These are phyloP conservation scores for Lasiosphaeris hirsuta DNA, from an alignment of 495 filamentous ascomycete genomes.

Conservation along the genomic window DNA sequence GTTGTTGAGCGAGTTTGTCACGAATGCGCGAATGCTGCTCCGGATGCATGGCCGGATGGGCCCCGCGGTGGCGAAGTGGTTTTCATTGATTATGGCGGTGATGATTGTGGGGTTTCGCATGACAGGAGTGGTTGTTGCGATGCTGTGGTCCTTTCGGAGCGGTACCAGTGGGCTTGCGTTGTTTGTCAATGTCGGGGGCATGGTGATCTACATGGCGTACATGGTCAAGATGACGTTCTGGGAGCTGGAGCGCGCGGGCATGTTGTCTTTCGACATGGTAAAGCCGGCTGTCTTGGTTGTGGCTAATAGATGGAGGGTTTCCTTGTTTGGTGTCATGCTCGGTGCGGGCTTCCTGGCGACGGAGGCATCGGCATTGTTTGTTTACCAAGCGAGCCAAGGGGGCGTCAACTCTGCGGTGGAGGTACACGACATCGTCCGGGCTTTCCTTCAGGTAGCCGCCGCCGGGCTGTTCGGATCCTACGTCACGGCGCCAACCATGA, in stretches of 20 bases:
- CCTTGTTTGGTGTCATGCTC: slow-evolving; percentile 14
- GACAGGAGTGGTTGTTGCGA: slow-evolving; percentile 16
- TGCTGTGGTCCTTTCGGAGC: slow-evolving; percentile 20
- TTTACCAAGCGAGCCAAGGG: slow-evolving; percentile 10
- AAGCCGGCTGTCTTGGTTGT: slow-evolving; percentile 13
- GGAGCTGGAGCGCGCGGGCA: slow-evolving; percentile 10
- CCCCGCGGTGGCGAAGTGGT: slow-evolving; percentile 15
- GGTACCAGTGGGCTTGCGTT: slow-evolving; percentile 6
- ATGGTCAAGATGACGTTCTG: slow-evolving; percentile 16
- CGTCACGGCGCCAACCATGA: slow-evolving; percentile 2
- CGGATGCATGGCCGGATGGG: slow-evolving; percentile 20
- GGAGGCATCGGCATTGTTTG: slow-evolving; percentile 14
- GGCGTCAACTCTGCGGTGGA: slow-evolving; percentile 12
- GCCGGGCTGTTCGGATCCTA: slow-evolving; percentile 11
- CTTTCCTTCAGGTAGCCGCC: slow-evolving; percentile 13
- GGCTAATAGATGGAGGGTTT: slow-evolving; percentile 18
- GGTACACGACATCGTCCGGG: slow-evolving; percentile 18
- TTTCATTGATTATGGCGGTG: slow-evolving; percentile 6
- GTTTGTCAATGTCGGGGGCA: slow-evolving; percentile 9
- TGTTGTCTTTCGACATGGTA: slow-evolving; percentile 4
- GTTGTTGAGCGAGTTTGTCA: slow-evolving; percentile 19
- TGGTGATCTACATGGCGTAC: slow-evolving; percentile 22
- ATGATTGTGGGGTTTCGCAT: slow-evolving; percentile 17
- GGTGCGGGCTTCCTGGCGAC: slow-evolving; percentile 14
- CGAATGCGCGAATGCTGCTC: slow-evolving; percentile 16